These are phyloP conservation scores for Mortierella sp. DNA, from an alignment of 371 early-diverging fungal species.

Conservation along the genomic window DNA sequence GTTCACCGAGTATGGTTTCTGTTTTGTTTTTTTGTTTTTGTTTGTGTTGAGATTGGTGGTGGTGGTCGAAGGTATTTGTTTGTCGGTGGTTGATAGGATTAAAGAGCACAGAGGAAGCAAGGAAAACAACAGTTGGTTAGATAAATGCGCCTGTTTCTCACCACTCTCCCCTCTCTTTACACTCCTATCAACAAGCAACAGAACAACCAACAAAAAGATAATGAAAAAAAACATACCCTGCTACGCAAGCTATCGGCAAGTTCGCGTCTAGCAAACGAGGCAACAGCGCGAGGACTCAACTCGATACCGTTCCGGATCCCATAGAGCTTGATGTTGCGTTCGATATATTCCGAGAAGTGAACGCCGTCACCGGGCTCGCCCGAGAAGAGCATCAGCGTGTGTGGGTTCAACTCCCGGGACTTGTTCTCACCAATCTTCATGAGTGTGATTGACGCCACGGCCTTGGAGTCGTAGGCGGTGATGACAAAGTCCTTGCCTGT, in stretches of 20 bases:
- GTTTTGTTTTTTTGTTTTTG: constrained; percentile 23
- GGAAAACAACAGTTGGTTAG: neutral
- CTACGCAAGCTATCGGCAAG: constrained; percentile 90
- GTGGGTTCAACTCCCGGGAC: constrained; percentile 83
- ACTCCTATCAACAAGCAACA: neutral
- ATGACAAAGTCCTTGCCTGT: constrained; percentile 96
- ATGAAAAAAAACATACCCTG: constrained; percentile 74
- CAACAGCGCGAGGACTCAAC: constrained; percentile 85
- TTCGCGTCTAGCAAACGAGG: constrained; percentile 89
- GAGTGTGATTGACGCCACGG: constrained; percentile 91
- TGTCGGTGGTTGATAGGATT: constrained; percentile 10
- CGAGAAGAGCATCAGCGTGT: constrained; percentile 86
- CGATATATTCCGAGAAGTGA: constrained; percentile 96
- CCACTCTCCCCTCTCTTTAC: neutral
- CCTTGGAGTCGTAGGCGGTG: constrained; percentile 86
- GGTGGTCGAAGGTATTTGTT: constrained; percentile 70
- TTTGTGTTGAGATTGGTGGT: neutral
- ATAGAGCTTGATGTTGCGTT: constrained; percentile 93
- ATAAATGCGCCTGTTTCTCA: neutral
- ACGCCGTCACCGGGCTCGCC: constrained; percentile 97
- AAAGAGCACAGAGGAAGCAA: neutral
- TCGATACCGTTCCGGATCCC: constrained; percentile 87
- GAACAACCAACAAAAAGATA: neutral
- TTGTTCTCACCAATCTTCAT: constrained; percentile 95
- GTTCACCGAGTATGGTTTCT: constrained; percentile 93